A percentile compares a stretch with the other conserved stretches of the same genome.
phyloP scores from a whole-genome alignment of 2,329 filamentous ascomycete species.

The Nemania sp. region DNA sequence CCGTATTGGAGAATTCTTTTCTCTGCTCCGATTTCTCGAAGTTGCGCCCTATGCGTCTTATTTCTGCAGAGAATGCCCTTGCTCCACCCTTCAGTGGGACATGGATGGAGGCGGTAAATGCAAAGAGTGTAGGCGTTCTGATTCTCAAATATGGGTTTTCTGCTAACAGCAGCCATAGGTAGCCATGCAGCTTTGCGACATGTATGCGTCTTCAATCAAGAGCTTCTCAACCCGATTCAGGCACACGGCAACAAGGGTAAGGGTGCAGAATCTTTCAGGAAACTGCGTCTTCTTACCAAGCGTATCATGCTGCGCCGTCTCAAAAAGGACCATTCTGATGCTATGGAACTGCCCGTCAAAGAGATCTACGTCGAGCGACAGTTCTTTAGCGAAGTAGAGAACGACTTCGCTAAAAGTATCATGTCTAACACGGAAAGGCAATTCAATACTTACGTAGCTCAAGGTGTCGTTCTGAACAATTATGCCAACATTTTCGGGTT shows the following conservation, averaged over 20 bases:
- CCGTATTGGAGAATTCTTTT: slow-evolving; percentile 96
- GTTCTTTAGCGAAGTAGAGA: slow-evolving; percentile 95
- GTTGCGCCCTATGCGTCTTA: slow-evolving; percentile 89
- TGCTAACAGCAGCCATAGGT: slow-evolving; percentile 28
- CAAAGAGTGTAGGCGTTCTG: slow-evolving; percentile 63
- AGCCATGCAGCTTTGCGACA: slow-evolving; percentile 47
- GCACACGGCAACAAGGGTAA: slow-evolving; percentile 62
- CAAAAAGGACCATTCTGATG: slow-evolving; percentile 89
- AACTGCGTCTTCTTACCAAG: slow-evolving; percentile 85
- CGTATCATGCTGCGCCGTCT: slow-evolving; percentile 94
- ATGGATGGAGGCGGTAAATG: slow-evolving; percentile 74
- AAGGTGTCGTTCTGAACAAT: slow-evolving; percentile 92
- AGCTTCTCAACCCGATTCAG: slow-evolving; percentile 83
- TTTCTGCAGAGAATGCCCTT: slow-evolving; percentile 85
- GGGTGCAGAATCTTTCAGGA: slow-evolving; percentile 73
- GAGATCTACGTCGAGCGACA: slow-evolving; percentile 90
- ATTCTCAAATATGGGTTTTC: not conserved
- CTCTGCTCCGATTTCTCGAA: slow-evolving; percentile 87
- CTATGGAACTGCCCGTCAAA: slow-evolving; percentile 96
- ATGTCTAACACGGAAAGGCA: slow-evolving; percentile 88
- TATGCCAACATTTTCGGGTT: slow-evolving; percentile 99
- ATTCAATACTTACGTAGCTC: slow-evolving; percentile 94
- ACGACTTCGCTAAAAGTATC: slow-evolving; percentile 92
- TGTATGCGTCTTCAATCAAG: slow-evolving; percentile 89
- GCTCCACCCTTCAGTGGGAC: slow-evolving; percentile 81